These are phyloP conservation scores for Letharia columbiana DNA, from an alignment of 495 filamentous ascomycete genomes.

Conservation along the genomic window DNA sequence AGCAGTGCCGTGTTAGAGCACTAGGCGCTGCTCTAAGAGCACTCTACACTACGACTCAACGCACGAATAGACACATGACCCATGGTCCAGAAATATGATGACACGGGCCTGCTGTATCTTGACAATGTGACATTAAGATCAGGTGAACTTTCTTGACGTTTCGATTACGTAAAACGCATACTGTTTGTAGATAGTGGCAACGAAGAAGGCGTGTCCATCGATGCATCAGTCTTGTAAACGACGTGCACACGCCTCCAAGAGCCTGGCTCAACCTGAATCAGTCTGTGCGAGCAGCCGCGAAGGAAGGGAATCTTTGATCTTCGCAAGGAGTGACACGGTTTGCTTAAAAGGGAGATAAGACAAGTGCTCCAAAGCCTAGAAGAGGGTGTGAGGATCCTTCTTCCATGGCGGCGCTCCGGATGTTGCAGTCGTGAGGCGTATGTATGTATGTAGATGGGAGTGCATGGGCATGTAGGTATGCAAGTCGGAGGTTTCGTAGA, in stretches of 20 bases:
- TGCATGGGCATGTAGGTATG: neutral
- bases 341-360: neutral
- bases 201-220: neutral
- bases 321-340: neutral
- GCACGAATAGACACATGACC: neutral
- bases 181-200: constrained; percentile 4
- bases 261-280: neutral
- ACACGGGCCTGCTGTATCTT: neutral
- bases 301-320: neutral
- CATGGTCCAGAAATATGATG: neutral
- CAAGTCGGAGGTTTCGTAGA: neutral
- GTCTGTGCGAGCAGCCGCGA: neutral
- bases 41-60: neutral
- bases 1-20: neutral
- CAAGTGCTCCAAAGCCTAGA: neutral
- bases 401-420: neutral
- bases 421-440: neutral
- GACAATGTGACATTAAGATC: neutral
- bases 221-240: neutral
- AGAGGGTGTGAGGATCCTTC: neutral
- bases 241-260: neutral
- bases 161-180: neutral
- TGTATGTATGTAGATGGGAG: neutral
- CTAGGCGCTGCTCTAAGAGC: neutral
- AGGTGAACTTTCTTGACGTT: neutral